phyloP scores from a whole-genome alignment of 257 asterid species.

The Fraxinus anomala region DNA sequence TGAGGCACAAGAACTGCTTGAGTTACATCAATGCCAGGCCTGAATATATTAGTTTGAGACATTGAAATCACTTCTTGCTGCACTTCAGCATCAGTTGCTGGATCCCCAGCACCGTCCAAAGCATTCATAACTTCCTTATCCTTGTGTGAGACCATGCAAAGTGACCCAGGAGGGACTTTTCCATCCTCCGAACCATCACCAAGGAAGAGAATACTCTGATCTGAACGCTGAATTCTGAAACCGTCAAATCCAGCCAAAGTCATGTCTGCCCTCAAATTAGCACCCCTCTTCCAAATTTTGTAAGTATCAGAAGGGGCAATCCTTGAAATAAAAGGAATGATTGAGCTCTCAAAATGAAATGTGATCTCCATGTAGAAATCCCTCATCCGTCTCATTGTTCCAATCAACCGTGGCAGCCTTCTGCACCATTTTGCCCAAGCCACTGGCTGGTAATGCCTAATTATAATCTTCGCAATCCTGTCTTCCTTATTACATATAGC shows the following conservation, averaged over 20 bases:
- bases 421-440: slow-evolving; percentile 99
- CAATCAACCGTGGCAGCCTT: slow-evolving; percentile 85
- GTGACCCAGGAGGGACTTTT: slow-evolving; percentile 76
- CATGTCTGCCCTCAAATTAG: slow-evolving; percentile 95
- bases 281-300: slow-evolving; percentile 96
- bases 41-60: slow-evolving; percentile 88
- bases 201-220: slow-evolving; percentile 88
- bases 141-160: slow-evolving; percentile 83
- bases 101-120: slow-evolving; percentile 93
- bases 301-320: slow-evolving; percentile 98
- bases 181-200: slow-evolving; percentile 99
- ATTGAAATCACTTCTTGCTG: slow-evolving; percentile 84
- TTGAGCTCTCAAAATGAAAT: slow-evolving; percentile 95
- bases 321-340: slow-evolving; percentile 92
- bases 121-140: slow-evolving; percentile 93
- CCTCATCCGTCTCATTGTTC: slow-evolving; percentile 88
- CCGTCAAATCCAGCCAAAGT: slow-evolving; percentile 98
- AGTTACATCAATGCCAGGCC: slow-evolving; percentile 97
- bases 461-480: slow-evolving; percentile 81
- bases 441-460: slow-evolving; percentile 85
- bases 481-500: slow-evolving; percentile 89
- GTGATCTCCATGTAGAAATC: slow-evolving; percentile 98
- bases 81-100: slow-evolving; percentile 84
- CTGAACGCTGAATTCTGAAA: slow-evolving; percentile 84
- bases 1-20: slow-evolving; percentile 92